Base-by-base conservation (phyloP, 2,329 filamentous ascomycete genomes). In the Akanthomyces muscarius region DNA sequence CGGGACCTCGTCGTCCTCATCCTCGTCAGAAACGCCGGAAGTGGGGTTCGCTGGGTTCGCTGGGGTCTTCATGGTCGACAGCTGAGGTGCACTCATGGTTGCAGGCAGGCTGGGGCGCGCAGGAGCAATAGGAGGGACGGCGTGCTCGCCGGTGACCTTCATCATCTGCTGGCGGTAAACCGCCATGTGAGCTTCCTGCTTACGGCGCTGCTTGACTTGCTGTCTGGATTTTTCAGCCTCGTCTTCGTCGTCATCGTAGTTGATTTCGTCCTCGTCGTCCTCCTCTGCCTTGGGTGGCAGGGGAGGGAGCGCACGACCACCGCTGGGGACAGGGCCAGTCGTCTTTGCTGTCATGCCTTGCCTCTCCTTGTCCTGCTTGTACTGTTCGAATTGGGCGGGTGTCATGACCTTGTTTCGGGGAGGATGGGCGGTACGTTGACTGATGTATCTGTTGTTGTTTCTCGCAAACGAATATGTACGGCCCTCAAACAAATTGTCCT, bases 101-200 rank as follows among this genome's bases (percentile, higher is more conserved):
- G 82, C 78, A 21, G 83, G 80, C 65, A 88, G 74, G 56, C 78
- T 77, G 16, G 85, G 81, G n/a, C 86, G 84, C 30, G 81, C 74
- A 16, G 81, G 63, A 14, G 65, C 57, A 10, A 65, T 28, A 6
- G 68, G 47, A 8, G 65, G 55, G 6, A 66, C 54, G 5, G 81
- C 74, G 25, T 86, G 78, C 68, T 94, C 91, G 54, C 92, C 92
- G 0, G 92, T 96, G 36, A 95, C 89, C 76, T 96, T 96, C 90
- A 94, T 96, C 92, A 96, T 97, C 75, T 95, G 90, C 74, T 97
- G 92, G 63, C 92, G 86, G 74, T 96, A 96, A 1, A 96, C 89
- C 1, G 91, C 84, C 80, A 97, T 88, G 73, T 95, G 91, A 14
- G 92, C 92, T 75, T 96, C 91, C 73, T 97, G 92, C 79, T 93